Evolutionary conservation across 2,329 filamentous ascomycete species (phyloP), one percentile per base, ranked within the genome.

Genomic region (Trichoderma hamatum): DNA sequence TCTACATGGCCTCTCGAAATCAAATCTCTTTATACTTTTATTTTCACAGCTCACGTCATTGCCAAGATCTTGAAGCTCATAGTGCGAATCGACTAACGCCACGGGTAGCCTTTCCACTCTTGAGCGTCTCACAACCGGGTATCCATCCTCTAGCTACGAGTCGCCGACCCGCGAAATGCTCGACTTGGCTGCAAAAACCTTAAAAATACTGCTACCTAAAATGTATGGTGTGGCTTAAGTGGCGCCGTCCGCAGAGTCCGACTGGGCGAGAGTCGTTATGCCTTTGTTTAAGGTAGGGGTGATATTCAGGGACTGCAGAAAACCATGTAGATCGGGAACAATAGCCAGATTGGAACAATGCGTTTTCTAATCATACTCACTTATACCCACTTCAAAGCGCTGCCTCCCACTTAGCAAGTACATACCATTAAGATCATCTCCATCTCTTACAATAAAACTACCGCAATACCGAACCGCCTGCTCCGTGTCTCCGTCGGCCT

Each of bases 71-170:
- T 51, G 54, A 67, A 59, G 28, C 3, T 19, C n/a, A 59, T 32
- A 9, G 21, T 26, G 34, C 34, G 14, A 28, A 59, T 51, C 10
- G 58, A 32, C 11, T 13, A n/a, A 26, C 36, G 16, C 28, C 6
- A 10, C 34, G 64, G 39, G 39, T 67, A 67, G 64, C 54, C 64
- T 59, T 67, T 55, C 39, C 64, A 21, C 39, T 11, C 26, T 34
- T 54, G 34, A 24, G 28, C 64, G 24, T 16, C 34, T 24, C 34
- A 6, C 30, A n/a, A 13, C 28, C 54, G 54, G 63, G 63, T 51
- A 51, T 26, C 54, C 64, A 34, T n/a, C 26, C 28, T 51, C 46
- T 19, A 39, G 52, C 19, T 46, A 14, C 30, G 54, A 59, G 46
- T 59, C 64, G 28, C 28, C 63, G 51, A 66, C 36, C 5, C 63